Evolutionary conservation across 371 early-diverging fungal genomes (phyloP).

Genomic region (Syncephalastrum racemosum): DNA sequence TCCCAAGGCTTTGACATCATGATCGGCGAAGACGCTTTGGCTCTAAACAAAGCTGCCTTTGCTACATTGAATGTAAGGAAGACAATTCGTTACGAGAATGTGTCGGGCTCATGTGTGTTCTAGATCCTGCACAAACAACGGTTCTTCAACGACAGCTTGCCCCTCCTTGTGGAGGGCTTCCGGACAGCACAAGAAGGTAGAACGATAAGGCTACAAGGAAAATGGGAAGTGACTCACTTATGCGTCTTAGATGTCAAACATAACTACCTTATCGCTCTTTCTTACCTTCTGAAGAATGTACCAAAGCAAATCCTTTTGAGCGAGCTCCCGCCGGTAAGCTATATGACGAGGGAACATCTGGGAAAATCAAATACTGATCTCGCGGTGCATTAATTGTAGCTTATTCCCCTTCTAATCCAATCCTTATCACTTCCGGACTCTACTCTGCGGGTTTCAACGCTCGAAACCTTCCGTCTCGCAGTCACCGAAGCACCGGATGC

Average conservation of each 20-base stretch:
- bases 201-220: slow-evolving; percentile 52
- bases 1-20: slow-evolving; percentile 71
- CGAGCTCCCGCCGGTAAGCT: slow-evolving; percentile 71
- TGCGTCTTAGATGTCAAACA: slow-evolving; percentile 59
- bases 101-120: background rate
- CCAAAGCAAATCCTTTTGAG: slow-evolving; percentile 80
- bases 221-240: slow-evolving; percentile 42
- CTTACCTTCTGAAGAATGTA: slow-evolving; percentile 77
- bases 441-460: slow-evolving; percentile 70
- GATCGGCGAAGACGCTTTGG: slow-evolving; percentile 65
- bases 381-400: slow-evolving; percentile 27
- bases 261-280: slow-evolving; percentile 73
- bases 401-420: slow-evolving; percentile 75
- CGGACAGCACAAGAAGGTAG: slow-evolving; percentile 41
- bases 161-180: slow-evolving; percentile 70
- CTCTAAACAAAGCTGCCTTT: slow-evolving; percentile 71
- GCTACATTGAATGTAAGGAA: slow-evolving; percentile 62
- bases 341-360: background rate
- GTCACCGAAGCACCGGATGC: slow-evolving; percentile 60
- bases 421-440: slow-evolving; percentile 64
- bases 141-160: slow-evolving; percentile 74
- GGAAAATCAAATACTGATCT: background rate
- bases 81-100: background rate
- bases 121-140: slow-evolving; percentile 82
- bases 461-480: slow-evolving; percentile 72